These are phyloP conservation scores for Neurospora sp. DNA, from an alignment of 495 filamentous ascomycete genomes.

Conservation along the genomic window DNA sequence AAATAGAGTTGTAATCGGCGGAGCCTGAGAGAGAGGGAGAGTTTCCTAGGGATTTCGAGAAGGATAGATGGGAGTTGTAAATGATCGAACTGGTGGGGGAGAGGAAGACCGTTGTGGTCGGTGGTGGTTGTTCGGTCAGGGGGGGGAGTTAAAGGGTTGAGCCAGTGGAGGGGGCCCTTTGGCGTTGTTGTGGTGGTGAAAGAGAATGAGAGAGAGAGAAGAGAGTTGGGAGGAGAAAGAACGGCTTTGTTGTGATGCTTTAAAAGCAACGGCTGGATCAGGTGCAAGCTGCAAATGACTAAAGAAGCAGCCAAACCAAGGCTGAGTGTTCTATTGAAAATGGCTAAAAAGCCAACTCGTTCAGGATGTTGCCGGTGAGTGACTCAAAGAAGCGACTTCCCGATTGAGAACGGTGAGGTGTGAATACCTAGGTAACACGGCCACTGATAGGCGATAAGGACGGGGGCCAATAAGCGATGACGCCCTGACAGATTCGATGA, in stretches of 20 bases:
- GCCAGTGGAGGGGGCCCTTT: not conserved
- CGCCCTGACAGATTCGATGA: not conserved
- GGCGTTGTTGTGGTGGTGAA: not conserved
- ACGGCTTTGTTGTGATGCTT: not conserved
- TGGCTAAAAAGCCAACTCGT: not conserved
- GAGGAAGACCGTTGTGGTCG: not conserved
- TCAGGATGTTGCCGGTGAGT: not conserved
- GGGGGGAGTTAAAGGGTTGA: not conserved
- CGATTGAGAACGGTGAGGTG: not conserved
- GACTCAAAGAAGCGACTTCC: not conserved
- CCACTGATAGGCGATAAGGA: not conserved
- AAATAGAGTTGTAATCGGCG: not conserved
- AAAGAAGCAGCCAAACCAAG: not conserved
- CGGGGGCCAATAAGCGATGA: not conserved
- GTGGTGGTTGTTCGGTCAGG: not conserved
- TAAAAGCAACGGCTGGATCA: not conserved
- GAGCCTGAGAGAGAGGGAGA: not conserved
- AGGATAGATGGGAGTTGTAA: not conserved
- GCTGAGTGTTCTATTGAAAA: not conserved
- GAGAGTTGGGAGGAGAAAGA: not conserved
- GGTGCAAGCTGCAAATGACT: not conserved
- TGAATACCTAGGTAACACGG: not conserved
- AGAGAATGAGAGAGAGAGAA: not conserved
- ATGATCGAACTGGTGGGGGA: not conserved
- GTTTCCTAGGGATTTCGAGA: not conserved